Percentiles rank a stretch among this genome's conserved stretches.
Conservation (phyloP, 768 basidiomycete genomes). For the Kwoniella dendrophila region DNA sequence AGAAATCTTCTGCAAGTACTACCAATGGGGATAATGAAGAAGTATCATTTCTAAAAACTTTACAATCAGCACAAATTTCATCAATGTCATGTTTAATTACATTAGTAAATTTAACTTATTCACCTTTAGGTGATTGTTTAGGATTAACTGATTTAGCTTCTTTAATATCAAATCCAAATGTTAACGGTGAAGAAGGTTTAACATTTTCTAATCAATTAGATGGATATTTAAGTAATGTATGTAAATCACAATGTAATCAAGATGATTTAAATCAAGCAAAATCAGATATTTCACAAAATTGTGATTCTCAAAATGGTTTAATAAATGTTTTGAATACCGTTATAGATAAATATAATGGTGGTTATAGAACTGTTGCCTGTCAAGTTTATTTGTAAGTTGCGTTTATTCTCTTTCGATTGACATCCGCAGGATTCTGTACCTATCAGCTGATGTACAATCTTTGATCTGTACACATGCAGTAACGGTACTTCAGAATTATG, state of each 20-base stretch:
- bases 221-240: constrained; percentile 40
- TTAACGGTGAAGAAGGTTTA: too few relatives aligned
- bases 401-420: background rate
- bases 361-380: constrained; percentile 51
- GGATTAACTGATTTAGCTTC: constrained; percentile 38
- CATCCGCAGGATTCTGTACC: background rate
- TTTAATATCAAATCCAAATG: constrained; percentile 33
- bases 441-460: background rate
- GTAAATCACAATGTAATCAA: constrained; percentile 33
- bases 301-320: constrained; percentile 30
- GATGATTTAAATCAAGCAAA: constrained; percentile 34
- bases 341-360: constrained; percentile 40
- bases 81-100: constrained; percentile 52
- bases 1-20: background rate
- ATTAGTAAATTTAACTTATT: constrained; percentile 51
- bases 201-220: constrained; percentile 44
- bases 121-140: constrained; percentile 47
- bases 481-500: constrained; percentile 49
- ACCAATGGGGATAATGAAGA: constrained; percentile 8
- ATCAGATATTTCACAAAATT: constrained; percentile 30
- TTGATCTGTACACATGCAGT: constrained; percentile 18
- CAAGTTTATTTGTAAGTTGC: constrained; percentile 47
- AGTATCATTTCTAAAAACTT: constrained; percentile 42
- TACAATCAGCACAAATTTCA: constrained; percentile 42
- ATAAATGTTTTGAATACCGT: constrained; percentile 37